Base-by-base conservation (phyloP, 192 early-diverging fungal genomes). In the Coemansia furcata region DNA sequence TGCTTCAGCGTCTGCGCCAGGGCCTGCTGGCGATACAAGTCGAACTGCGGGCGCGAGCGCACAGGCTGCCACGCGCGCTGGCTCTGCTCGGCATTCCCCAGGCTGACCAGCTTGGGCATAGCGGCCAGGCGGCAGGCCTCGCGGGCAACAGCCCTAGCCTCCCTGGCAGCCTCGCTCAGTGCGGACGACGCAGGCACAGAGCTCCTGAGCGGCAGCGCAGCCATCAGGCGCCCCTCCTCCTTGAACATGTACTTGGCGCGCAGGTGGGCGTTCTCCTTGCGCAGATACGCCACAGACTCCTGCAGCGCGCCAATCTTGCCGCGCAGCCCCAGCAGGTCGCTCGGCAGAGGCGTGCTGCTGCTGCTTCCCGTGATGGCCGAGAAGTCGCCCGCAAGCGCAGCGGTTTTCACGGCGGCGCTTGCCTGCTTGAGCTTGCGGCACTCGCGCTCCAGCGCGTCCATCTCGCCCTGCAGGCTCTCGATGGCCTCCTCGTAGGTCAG, bases 261-360 rank as follows among this genome's bases (percentile, higher is more conserved):
- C 67, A 97, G 67, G 9, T 90, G 87, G 26, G 90, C 85, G 76
- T 95, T 95, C 71, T 97, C 95, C 55, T 85, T 81, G 35, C 93
- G 89, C 66, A 95, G 55, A 68, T 86, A 94, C 14, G 87, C 79
- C 38, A 95, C 65, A 3, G 93, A 90, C 32, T 88, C 85, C 69
- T 90, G 91, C 44, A 97, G 83, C 10, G 67, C 26, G 14, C 44
- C 63, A 9, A 82, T 59, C 75, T 77, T 82, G 65, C 42, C 42
- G 29, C 75, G 74, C 60, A 33, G 87, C 59, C 72, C 92, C 86
- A 63, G 89, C 75, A 88, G 88, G 74, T 66, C 78, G 60, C 59
- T 77, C 4, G 46, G 80, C 65, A 71, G 23, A 11, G 71, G 52
- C 6, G 60, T 63, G 47, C 55, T 32, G 40, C 65, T 54, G 47